phyloP scores from a whole-genome alignment of 108 stramenopile species.

The Cyclotella baltica region DNA sequence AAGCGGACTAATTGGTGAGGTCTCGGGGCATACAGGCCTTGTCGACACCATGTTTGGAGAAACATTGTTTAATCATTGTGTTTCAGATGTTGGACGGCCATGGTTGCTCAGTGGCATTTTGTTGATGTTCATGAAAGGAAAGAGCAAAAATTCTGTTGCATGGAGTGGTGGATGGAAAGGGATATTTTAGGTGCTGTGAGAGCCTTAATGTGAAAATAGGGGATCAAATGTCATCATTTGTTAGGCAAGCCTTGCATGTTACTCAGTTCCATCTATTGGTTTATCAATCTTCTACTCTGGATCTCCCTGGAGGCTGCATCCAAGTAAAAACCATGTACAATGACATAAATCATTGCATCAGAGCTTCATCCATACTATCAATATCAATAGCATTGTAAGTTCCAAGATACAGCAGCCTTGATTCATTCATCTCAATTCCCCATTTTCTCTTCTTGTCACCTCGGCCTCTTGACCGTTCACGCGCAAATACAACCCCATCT shows the following conservation, averaged over 20 bases:
- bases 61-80: too few species aligned
- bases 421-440: conserved; percentile 33
- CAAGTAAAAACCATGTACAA: not conserved
- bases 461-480: conserved; percentile 2
- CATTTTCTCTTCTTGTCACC: conserved; percentile 18
- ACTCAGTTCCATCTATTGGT: not conserved
- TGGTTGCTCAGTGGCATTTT: too few species aligned
- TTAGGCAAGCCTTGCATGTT: not conserved
- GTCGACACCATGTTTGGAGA: too few species aligned
- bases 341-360: not conserved
- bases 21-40: too few species aligned
- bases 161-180: too few species aligned
- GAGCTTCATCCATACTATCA: not conserved
- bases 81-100: too few species aligned
- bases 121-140: too few species aligned
- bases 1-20: too few species aligned
- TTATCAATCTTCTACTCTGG: not conserved
- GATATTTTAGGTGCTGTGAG: too few species aligned
- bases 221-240: not conserved
- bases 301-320: not conserved
- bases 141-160: too few species aligned
- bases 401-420: conserved; percentile 8
- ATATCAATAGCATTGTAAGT: conserved; percentile 19
- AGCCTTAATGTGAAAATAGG: not conserved
- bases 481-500: not conserved